Conservation (phyloP, 352 stramenopile genomes). For the Stramenopiles sp. region DNA sequence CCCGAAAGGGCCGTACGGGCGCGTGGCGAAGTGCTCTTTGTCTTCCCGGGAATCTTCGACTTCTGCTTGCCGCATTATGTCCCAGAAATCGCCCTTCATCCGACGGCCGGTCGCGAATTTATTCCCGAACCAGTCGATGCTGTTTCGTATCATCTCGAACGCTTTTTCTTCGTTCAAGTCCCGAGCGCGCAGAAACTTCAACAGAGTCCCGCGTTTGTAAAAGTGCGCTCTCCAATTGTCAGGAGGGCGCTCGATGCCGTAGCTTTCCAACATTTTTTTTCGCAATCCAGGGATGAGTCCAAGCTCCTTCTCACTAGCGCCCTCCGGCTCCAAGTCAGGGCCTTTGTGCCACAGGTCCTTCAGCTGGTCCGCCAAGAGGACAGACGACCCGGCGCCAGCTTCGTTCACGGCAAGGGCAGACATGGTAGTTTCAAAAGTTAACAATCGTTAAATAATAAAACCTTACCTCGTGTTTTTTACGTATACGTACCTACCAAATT, state of each 20-base stretch:
- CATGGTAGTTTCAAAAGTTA: neutral
- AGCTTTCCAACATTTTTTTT: neutral
- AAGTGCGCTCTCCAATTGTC: neutral
- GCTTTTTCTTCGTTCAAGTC: neutral
- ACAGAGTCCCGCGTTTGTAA: neutral
- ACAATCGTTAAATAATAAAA: neutral
- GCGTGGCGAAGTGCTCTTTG: neutral
- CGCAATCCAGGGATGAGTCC: neutral
- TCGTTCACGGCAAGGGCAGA: neutral
- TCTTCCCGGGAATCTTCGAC: neutral
- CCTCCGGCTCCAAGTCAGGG: neutral
- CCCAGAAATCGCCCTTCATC: neutral
- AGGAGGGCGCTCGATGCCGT: neutral
- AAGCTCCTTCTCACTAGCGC: neutral
- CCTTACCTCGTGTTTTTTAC: neutral
- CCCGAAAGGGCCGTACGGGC: neutral
- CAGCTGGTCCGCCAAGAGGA: neutral
- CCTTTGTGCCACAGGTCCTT: neutral
- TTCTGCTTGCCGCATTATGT: neutral
- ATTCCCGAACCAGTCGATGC: neutral
- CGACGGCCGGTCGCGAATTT: neutral
- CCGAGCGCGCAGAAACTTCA: neutral
- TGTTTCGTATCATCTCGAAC: neutral
- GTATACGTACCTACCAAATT: neutral
- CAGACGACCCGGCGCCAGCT: neutral